A percentile compares a stretch with the other conserved stretches of the same genome.
Conservation (phyloP, 2,329 filamentous ascomycete species). For the Claviceps africana region DNA sequence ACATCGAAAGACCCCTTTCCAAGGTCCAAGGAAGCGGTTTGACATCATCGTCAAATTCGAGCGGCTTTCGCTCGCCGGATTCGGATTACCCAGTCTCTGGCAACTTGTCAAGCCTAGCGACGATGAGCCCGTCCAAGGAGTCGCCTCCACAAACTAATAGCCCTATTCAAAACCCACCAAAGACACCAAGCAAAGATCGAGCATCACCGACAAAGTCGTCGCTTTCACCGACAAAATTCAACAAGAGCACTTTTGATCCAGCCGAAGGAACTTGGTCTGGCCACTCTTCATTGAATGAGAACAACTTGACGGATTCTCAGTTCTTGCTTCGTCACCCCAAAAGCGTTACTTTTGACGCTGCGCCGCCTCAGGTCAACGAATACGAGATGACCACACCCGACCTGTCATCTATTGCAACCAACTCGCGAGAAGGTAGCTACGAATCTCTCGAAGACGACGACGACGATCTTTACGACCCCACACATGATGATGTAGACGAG, state of each 20-base stretch:
- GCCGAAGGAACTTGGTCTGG: slow-evolving; percentile 56
- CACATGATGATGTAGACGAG: slow-evolving; percentile 44
- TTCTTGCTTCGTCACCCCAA: slow-evolving; percentile 75
- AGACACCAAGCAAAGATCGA: slow-evolving; percentile 54
- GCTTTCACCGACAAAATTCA: slow-evolving; percentile 54
- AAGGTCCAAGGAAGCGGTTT: slow-evolving; percentile 62
- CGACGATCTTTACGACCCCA: slow-evolving; percentile 41
- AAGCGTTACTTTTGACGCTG: slow-evolving; percentile 92
- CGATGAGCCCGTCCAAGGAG: slow-evolving; percentile 16
- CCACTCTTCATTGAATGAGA: slow-evolving; percentile 45
- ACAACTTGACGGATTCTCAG: slow-evolving; percentile 48
- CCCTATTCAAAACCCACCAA: slow-evolving; percentile 16
- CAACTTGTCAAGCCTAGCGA: slow-evolving; percentile 26
- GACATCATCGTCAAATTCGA: slow-evolving; percentile 42
- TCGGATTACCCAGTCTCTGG: slow-evolving; percentile 30
- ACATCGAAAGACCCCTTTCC: slow-evolving; percentile 70
- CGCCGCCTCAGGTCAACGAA: slow-evolving; percentile 88
- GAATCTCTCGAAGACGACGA: slow-evolving; percentile 70
- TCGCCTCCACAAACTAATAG: slow-evolving; percentile 6
- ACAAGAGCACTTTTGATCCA: slow-evolving; percentile 55
- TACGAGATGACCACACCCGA: slow-evolving; percentile 97
- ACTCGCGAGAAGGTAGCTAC: slow-evolving; percentile 84
- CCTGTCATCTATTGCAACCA: slow-evolving; percentile 79
- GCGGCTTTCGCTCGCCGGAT: slow-evolving; percentile 38
- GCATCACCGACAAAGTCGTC: slow-evolving; percentile 81